Base-by-base conservation (phyloP, 2,329 filamentous ascomycete species). In the Magnaporthales sp. region DNA sequence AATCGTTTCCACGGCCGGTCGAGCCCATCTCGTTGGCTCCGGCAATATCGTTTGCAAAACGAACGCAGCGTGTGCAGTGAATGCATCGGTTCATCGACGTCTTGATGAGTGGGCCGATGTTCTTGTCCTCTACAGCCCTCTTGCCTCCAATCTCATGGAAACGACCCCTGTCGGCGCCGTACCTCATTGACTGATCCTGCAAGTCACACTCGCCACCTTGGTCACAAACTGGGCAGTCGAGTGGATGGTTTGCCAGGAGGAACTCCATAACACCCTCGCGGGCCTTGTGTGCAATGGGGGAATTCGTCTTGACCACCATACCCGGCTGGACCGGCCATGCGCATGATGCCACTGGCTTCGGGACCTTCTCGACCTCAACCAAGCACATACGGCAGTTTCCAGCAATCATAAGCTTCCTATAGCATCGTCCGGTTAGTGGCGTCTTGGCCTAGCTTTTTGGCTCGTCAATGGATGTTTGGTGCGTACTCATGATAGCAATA, bases 21-120 rank as follows among this genome's bases (percentile, higher is more conserved):
- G 93, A 96, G 72, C 95, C 95, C 74, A 99, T 86, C 79, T 99
- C 95, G 46, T 95, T 93, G 68, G 95, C 95, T 74, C 95, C 95
- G 69, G 95, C 95, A 74, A 99, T 85, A 75, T 99, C 95, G 80
- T 98, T 99, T 77, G 95, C 91, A 80, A 99, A 99, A 76, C 95
- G 93, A 73, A 99, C 88, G 80, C 95, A 99, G 75, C 95, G 89
- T 70, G 95, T 99, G 85, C 95, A 99, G 84, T 99, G 95, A 75
- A 99, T 99, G 80, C 95, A 99, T 77, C 95, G 88, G 85, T 99
- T 99, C 95, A 99, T 99, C 64, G 95, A 99, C 3, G 95, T 99
- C 87, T 99, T 99, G 81, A 99, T 91, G 72, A 99, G 80, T 66
- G 95, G 95, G 46, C 95, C 95, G 75, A 99, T 97, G 80, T 99